phyloP scores from a whole-genome alignment of 73 alveolate genomes.

The Durusdinium trenchii region DNA sequence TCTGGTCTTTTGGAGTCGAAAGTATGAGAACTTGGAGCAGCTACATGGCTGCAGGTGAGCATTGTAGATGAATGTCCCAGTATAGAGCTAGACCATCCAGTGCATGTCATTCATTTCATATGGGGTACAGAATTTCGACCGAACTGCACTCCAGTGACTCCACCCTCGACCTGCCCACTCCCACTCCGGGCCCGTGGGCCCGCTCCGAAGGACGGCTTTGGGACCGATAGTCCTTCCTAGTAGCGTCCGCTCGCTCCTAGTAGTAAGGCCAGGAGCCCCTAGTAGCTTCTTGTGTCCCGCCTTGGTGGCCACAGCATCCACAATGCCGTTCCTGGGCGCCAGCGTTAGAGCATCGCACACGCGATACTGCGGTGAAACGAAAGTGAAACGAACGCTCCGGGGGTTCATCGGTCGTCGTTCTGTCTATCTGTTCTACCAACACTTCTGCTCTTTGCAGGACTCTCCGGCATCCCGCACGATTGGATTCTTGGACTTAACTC shows the following conservation, averaged over 20 bases:
- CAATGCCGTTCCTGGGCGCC: conserved; percentile 48
- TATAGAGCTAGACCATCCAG: too few relatives aligned
- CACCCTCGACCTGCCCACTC: too few relatives aligned
- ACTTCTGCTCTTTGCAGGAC: neutral
- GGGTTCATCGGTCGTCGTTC: neutral
- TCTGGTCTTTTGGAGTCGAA: too few relatives aligned
- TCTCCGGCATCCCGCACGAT: neutral
- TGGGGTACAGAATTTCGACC: too few relatives aligned
- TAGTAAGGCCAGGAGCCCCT: neutral
- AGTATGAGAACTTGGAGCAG: too few relatives aligned
- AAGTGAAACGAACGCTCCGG: neutral
- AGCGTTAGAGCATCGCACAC: neutral
- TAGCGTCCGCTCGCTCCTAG: too few relatives aligned
- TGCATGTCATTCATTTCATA: too few relatives aligned
- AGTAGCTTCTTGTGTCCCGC: neutral
- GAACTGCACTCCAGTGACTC: neutral
- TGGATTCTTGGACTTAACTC: neutral
- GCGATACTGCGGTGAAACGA: neutral
- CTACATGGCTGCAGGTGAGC: too few relatives aligned
- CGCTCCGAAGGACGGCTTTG: too few relatives aligned
- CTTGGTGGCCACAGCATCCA: conserved; percentile 58
- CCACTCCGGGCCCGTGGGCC: too few relatives aligned
- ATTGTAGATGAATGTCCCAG: too few relatives aligned
- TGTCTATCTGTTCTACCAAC: neutral
- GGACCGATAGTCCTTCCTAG: too few relatives aligned